Percentiles rank a stretch among this genome's conserved stretches.
Conservation (phyloP, 1,284 basidiomycete species). For the Amylostereum areolatum region DNA sequence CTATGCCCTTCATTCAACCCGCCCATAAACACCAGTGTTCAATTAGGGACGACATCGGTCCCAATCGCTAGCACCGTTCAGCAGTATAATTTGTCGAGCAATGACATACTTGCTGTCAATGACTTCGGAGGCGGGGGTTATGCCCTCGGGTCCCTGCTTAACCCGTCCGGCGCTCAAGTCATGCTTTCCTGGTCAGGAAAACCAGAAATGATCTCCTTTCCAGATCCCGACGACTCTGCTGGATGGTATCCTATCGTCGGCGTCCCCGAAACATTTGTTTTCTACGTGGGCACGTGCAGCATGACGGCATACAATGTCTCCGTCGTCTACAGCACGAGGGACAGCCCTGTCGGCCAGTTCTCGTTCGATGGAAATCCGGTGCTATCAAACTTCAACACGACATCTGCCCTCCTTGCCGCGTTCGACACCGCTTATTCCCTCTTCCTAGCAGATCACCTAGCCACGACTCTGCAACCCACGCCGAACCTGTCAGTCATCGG, state of each 20-base stretch:
- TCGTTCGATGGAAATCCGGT: neutral
- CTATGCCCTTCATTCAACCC: neutral
- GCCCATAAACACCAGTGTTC: neutral
- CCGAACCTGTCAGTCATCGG: neutral
- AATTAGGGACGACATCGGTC: neutral
- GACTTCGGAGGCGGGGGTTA: neutral
- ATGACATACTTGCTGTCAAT: neutral
- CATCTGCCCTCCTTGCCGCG: neutral
- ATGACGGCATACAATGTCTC: neutral
- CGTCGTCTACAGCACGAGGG: neutral
- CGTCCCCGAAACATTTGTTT: too few species aligned
- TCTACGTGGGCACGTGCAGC: neutral
- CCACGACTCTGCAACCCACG: neutral
- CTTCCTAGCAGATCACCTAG: neutral
- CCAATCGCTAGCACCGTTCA: neutral
- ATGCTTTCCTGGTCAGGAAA: too few species aligned
- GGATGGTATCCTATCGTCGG: too few species aligned
- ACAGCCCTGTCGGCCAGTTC: neutral
- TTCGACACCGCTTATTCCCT: neutral
- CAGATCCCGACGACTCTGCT: too few species aligned
- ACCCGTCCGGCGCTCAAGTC: neutral
- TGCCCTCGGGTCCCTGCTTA: neutral
- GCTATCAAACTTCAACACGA: neutral
- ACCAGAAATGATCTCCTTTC: too few species aligned
- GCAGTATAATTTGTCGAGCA: neutral